A percentile compares a stretch with the other conserved stretches of the same genome.
phyloP scores from a whole-genome alignment of 1,139 yeast genomes.

The Candida smagusa region DNA sequence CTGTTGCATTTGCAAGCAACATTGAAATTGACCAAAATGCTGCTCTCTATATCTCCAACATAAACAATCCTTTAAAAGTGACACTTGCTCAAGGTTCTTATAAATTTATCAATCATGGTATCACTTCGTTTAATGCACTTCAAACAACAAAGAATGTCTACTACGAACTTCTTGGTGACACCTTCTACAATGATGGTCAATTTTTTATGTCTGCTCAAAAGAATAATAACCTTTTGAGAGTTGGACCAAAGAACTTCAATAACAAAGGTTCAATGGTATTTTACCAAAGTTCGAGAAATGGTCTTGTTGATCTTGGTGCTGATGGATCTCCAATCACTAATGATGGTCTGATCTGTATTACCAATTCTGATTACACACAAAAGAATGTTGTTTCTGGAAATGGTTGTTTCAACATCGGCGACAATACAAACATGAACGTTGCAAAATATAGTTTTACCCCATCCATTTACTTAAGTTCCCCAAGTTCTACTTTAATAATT shows the following conservation, averaged over 20 bases:
- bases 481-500: slow-evolving; percentile 10
- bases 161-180: slow-evolving; percentile 16
- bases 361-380: slow-evolving; percentile 11
- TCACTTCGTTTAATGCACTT: slow-evolving; percentile 12
- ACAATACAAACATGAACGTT: slow-evolving; percentile 7
- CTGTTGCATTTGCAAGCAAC: slow-evolving; percentile 19
- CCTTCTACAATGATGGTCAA: slow-evolving; percentile 28
- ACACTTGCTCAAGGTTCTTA: slow-evolving; percentile 8
- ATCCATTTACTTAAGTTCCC: slow-evolving; percentile 11
- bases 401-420: slow-evolving; percentile 14
- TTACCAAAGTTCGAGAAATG: slow-evolving; percentile 16
- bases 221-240: slow-evolving; percentile 25
- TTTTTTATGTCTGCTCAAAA: slow-evolving; percentile 27
- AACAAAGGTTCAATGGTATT: slow-evolving; percentile 15
- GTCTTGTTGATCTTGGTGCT: slow-evolving; percentile 15
- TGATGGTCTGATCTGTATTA: slow-evolving; percentile 13
- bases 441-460: slow-evolving; percentile 9
- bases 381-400: slow-evolving; percentile 10
- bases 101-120: slow-evolving; percentile 11
- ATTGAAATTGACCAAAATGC: slow-evolving; percentile 23
- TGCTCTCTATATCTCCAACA: slow-evolving; percentile 19
- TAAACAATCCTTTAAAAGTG: slow-evolving; percentile 6
- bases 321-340: slow-evolving; percentile 15
- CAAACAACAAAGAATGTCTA: slow-evolving; percentile 12
- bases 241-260: slow-evolving; percentile 19